Evolutionary conservation across 345 rosid species (phyloP), one percentile per base, ranked within the genome.

Genomic region (Firmiana major): DNA sequence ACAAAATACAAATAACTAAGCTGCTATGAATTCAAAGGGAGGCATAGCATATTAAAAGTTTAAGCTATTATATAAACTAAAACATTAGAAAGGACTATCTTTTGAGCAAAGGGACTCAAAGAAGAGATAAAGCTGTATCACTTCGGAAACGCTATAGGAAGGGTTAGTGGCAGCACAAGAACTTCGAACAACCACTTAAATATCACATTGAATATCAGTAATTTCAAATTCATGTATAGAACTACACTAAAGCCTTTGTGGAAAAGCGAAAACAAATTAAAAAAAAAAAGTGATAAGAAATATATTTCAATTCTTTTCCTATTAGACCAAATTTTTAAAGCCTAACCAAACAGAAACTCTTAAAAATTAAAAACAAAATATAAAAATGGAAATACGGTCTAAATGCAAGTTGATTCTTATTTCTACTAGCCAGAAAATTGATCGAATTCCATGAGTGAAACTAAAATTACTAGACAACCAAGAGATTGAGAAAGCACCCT

Each of bases 401-500:
- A 70, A 49, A 49, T 49, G 74, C 59, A 53, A 70, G 43, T 51
- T 49, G 60, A 31, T 49, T 49, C n/a, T n/a, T n/a, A 28, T 49
- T 70, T 16, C 22, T 70, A 16, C 24, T 1, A 28, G 42, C 31
- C 16, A 26, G 38, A 4, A 55, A 58, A 55, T 58, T 40, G 53
- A 73, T 40, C 22, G 21, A 57, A 43, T 57, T 12, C 34, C 15
- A 57, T 36, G 64, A 57, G 1, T 28, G 60, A 26, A 58, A 62
- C 28, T 8, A 59, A 74, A 45, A 75, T 9, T 6, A 70, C 65
- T 48, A 31, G n/a, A 9, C 66, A 75, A 36, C 9, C 2, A 60
- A 31, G 28, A 34, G 64, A 48, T 21, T 24, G 75, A 68, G 71
- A 74, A 42, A 6, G 51, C 1, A 93, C 99, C 94, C 92, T 96